A percentile compares a stretch with the other conserved stretches of the same genome.
These are phyloP conservation scores for Xerocomus minutiporus DNA, from an alignment of 1,284 basidiomycete species.

Conservation along the genomic window DNA sequence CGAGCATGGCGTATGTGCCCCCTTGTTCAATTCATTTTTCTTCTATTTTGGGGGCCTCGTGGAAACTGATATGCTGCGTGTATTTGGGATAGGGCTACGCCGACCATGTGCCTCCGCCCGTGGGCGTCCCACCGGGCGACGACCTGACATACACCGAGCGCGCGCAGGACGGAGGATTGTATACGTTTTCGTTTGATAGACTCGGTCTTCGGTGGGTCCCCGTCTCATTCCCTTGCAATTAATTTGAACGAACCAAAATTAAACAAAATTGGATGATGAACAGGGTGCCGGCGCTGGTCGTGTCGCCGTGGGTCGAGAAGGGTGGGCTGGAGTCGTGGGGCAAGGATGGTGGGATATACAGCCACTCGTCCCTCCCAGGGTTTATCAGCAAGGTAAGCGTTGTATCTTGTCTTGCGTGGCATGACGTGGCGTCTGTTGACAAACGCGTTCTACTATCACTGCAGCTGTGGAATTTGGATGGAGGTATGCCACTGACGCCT, in stretches of 20 bases:
- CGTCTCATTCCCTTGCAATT: background rate
- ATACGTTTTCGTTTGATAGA: slow-evolving; percentile 26
- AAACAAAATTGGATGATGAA: background rate
- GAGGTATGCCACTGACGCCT: slow-evolving; percentile 22
- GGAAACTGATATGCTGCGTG: background rate
- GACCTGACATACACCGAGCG: slow-evolving; percentile 24
- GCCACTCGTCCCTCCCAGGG: slow-evolving; percentile 21
- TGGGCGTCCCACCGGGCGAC: slow-evolving; percentile 23
- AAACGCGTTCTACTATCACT: background rate
- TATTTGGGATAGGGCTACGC: slow-evolving; percentile 18
- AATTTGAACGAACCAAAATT: background rate
- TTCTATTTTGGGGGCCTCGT: background rate
- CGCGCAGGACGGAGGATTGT: slow-evolving; percentile 19
- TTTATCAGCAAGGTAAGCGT: slow-evolving; percentile 21
- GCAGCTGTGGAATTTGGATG: slow-evolving; percentile 25
- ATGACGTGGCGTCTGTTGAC: background rate
- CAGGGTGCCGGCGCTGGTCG: slow-evolving; percentile 15
- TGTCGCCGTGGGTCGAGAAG: slow-evolving; percentile 27
- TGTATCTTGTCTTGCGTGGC: background rate
- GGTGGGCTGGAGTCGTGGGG: slow-evolving; percentile 17
- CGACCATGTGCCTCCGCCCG: slow-evolving; percentile 25
- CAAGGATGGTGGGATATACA: slow-evolving; percentile 15
- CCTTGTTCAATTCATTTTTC: background rate
- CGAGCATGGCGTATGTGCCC: slow-evolving; percentile 21
- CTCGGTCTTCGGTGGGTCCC: slow-evolving; percentile 23